Base-by-base conservation (phyloP, 495 filamentous ascomycete genomes). In the Parachaetomium inaequale region DNA sequence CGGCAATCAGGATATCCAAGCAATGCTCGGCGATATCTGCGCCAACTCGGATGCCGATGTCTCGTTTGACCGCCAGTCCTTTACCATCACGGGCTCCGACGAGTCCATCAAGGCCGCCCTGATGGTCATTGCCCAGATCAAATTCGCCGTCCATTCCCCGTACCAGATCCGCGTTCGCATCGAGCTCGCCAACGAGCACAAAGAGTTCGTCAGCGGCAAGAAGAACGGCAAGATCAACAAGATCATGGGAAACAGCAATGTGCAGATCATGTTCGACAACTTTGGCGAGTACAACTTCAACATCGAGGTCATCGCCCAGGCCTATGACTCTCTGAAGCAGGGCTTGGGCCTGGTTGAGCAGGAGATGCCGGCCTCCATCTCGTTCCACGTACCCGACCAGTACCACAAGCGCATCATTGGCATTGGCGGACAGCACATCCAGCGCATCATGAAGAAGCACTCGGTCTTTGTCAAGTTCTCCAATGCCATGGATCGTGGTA, bases 181-280 rank as follows among this genome's bases (percentile, higher is more conserved):
- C 56, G 94, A 98, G 78, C 87, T 98, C 29, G 95, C 94, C 61
- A 98, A 98, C 70, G 94, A 98, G 78, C 94, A 98, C 76, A 98
- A 98, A 76, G 94, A 98, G 72, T 98, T 98, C 71, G 94, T 98
- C 47, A 95, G 92, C 63, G 94, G 94, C 50, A 99, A 99, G 79
- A 99, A 98, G 82, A 98, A 98, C 68, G 94, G 94, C 77, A 99
- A 99, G 80, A 98, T 99, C 74, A 99, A 99, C 82, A 99, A 99
- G 84, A 99, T 99, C 71, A 98, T 99, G 95, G 92, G 92, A 15
- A 92, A 96, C 74, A 94, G 91, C 78, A 96, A 93, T 66, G 94
- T 99, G 6, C 94, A 99, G 76, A 97, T 99, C 66, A 92, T 97
- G 64, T 99, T 99, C 66, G 95, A 99, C 70, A 91, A 89, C 58